Conservation (phyloP, 2,329 filamentous ascomycete species). For the Arthrinium phaeospermum region DNA sequence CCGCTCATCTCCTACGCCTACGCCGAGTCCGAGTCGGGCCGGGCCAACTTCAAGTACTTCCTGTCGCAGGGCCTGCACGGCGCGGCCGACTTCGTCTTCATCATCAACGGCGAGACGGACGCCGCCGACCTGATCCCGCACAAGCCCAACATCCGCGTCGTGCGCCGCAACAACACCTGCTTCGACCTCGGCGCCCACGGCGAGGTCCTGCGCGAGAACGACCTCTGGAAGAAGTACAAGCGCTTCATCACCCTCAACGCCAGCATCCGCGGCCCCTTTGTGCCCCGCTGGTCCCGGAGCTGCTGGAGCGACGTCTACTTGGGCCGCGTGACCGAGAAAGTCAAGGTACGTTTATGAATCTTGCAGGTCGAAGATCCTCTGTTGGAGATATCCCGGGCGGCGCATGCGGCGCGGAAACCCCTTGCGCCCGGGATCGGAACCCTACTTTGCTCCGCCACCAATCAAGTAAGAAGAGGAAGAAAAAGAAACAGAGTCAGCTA, state of each 20-base stretch:
- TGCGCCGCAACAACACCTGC: slow-evolving; percentile 40
- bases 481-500: neutral
- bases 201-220: slow-evolving; percentile 39
- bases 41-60: slow-evolving; percentile 44
- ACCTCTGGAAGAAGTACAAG: slow-evolving; percentile 42
- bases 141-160: slow-evolving; percentile 39
- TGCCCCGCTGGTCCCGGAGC: slow-evolving; percentile 40
- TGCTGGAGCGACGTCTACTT: slow-evolving; percentile 46
- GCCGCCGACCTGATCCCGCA: slow-evolving; percentile 34
- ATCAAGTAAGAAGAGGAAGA: neutral
- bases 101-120: slow-evolving; percentile 43
- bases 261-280: slow-evolving; percentile 44
- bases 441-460: neutral
- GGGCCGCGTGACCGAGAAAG: slow-evolving; percentile 35
- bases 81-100: slow-evolving; percentile 46
- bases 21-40: slow-evolving; percentile 40
- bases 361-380: neutral
- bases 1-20: slow-evolving; percentile 44
- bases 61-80: slow-evolving; percentile 43
- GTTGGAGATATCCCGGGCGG: neutral
- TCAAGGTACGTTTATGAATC: slow-evolving; percentile 33
- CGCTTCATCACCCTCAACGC: slow-evolving; percentile 45
- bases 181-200: slow-evolving; percentile 44
- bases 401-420: neutral
- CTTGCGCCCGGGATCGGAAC: neutral